Evolutionary conservation across 176 grass and related monocot species (phyloP), one percentile per base, ranked within the genome.

Genomic region (Metroxylon sagu): DNA sequence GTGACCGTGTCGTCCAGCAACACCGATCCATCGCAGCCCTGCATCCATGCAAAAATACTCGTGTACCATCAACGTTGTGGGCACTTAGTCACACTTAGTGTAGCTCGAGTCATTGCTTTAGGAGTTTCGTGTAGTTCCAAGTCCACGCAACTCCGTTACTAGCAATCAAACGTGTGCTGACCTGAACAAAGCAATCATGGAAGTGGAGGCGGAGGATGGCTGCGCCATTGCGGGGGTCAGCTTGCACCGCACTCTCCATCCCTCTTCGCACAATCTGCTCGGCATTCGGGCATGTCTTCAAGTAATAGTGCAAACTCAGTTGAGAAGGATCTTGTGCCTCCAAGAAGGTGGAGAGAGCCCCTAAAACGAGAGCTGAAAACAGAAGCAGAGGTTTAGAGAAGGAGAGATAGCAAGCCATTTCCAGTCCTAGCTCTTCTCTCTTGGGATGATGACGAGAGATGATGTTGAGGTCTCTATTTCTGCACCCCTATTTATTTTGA

Each of bases 161-260:
- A 43, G 8, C 1, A 43, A 43, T 43, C 8, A 43, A 39, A 43
- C 8, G 3, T 43, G 35, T 43, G 35, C 35, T 43, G 12, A 96
- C 86, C 87, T 98, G 87, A 29, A 98, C 93, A 30, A 98, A 97
- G 43, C 92, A 97, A 71, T 97, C 92, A 27, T 97, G 92, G 51
- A 97, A 91, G 60, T 97, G 92, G 12, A 97, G 83, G 57, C 92
- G 92, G 8, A 96, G 88, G 65, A 97, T 61, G 52, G 85, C 43
- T 15, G 93, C 93, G 0, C 87, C 87, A 0, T 91, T 92, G 56
- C 83, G 93, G 1, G 70, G 74, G 14, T 98, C 81, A 0, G 68
- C 84, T 2, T 63, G 66, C 70, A 83, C 87, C 0, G 80, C 79
- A 4, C 84, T 81, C 67, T 91, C 84, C 93, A 88, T 88, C 77